A percentile compares a stretch with the other conserved stretches of the same genome.
These are phyloP conservation scores for Lavandula angustifolia DNA, from an alignment of 257 asterid genomes.

Conservation along the genomic window DNA sequence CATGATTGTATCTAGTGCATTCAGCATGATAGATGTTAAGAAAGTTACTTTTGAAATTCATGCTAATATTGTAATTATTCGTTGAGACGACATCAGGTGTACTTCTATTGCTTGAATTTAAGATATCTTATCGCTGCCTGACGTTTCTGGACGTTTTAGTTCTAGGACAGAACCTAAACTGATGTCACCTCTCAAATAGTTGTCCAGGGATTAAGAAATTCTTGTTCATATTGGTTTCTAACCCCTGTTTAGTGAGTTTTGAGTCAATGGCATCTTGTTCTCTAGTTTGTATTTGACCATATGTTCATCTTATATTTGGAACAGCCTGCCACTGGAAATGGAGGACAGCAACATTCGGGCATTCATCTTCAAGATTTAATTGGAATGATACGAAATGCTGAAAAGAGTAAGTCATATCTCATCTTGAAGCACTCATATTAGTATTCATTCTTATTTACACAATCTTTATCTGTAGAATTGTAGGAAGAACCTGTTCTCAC, in stretches of 20 bases:
- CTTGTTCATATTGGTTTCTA: constrained; percentile 21
- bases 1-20: constrained; percentile 12
- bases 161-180: neutral
- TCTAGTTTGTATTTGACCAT: constrained; percentile 33
- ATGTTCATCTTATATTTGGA: constrained; percentile 39
- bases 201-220: neutral
- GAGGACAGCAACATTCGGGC: constrained; percentile 49
- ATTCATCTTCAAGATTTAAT: constrained; percentile 63
- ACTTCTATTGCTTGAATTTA: constrained; percentile 9
- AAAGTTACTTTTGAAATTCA: neutral
- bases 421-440: constrained; percentile 22
- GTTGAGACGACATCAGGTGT: neutral
- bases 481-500: neutral
- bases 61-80: constrained; percentile 1
- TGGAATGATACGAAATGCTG: constrained; percentile 88
- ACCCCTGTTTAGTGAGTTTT: constrained; percentile 9
- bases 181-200: neutral
- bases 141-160: neutral
- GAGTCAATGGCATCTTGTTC: constrained; percentile 17
- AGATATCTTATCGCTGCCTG: neutral
- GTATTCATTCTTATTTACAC: neutral
- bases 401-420: constrained; percentile 56
- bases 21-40: constrained; percentile 19
- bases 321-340: constrained; percentile 62
- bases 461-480: neutral